Evolutionary conservation across 371 early-diverging fungal genomes (phyloP).

Genomic region (Amoeboaphelidium protococcarum): DNA sequence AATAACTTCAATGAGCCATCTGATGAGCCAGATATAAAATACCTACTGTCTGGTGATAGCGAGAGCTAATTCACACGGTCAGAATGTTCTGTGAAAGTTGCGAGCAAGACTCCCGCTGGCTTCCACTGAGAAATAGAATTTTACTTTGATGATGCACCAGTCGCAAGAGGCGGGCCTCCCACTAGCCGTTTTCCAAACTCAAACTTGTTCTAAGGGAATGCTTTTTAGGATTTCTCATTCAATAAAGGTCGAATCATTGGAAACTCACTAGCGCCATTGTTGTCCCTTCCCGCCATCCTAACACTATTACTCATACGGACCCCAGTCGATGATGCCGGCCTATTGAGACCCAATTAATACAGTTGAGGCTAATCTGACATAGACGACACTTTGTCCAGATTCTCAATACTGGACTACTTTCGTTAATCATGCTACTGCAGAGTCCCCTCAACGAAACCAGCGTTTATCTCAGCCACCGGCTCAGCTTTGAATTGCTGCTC

Average conservation of each 20-base stretch:
- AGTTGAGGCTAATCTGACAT: too few species aligned
- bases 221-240: background rate
- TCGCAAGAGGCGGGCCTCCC: background rate
- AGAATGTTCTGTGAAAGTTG: conserved; percentile 56
- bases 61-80: conserved; percentile 41
- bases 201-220: conserved; percentile 3
- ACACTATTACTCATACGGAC: too few species aligned
- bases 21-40: conserved; percentile 58
- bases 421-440: too few species aligned
- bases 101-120: conserved; percentile 21
- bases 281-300: too few species aligned
- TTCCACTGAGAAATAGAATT: background rate
- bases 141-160: background rate
- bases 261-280: background rate
- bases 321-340: too few species aligned
- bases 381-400: too few species aligned
- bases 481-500: too few species aligned
- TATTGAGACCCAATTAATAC: too few species aligned
- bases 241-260: background rate
- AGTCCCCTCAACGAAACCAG: too few species aligned
- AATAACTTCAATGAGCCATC: conserved; percentile 68
- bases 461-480: too few species aligned
- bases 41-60: conserved; percentile 39
- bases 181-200: conserved; percentile 14
- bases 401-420: too few species aligned